Percentiles rank a stretch among this genome's conserved stretches.
These are phyloP conservation scores for Lolium rigidum DNA, from an alignment of 176 grass and related monocot genomes.

Conservation along the genomic window DNA sequence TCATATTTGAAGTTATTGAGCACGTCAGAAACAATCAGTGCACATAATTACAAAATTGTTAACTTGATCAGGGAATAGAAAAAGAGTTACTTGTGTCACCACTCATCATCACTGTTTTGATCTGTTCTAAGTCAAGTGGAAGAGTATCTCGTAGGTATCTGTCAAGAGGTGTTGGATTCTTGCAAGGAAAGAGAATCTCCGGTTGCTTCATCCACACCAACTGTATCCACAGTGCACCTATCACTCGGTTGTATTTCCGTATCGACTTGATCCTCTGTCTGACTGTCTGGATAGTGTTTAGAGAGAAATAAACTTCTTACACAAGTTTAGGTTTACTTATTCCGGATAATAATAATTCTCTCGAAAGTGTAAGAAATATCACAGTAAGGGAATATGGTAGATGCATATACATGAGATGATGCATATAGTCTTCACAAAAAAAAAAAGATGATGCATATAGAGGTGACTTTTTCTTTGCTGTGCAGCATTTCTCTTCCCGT, in stretches of 20 bases:
- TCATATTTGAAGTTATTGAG: background rate
- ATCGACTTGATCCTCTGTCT: background rate
- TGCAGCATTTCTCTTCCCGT: too few species aligned
- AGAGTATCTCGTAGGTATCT: slow-evolving; percentile 53
- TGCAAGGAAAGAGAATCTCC: slow-evolving; percentile 45
- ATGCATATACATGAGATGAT: too few species aligned
- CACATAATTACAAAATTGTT: background rate
- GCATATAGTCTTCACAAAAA: too few species aligned
- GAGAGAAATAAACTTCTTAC: too few species aligned
- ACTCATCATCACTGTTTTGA: background rate
- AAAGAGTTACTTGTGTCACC: background rate
- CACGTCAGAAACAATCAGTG: background rate
- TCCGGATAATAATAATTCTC: too few species aligned
- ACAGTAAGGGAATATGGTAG: too few species aligned
- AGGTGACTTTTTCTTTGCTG: too few species aligned
- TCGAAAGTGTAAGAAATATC: too few species aligned
- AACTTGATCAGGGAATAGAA: background rate
- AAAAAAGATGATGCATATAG: too few species aligned
- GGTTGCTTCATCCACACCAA: slow-evolving; percentile 27
- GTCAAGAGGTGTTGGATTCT: slow-evolving; percentile 50
- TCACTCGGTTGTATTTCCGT: background rate
- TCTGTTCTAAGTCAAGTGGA: background rate
- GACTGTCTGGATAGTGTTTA: background rate
- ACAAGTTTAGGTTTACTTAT: too few species aligned
- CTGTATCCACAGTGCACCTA: background rate